Evolutionary conservation across 1,139 yeast species (phyloP), one percentile per base, ranked within the genome.

Genomic region (Pichia sp.): DNA sequence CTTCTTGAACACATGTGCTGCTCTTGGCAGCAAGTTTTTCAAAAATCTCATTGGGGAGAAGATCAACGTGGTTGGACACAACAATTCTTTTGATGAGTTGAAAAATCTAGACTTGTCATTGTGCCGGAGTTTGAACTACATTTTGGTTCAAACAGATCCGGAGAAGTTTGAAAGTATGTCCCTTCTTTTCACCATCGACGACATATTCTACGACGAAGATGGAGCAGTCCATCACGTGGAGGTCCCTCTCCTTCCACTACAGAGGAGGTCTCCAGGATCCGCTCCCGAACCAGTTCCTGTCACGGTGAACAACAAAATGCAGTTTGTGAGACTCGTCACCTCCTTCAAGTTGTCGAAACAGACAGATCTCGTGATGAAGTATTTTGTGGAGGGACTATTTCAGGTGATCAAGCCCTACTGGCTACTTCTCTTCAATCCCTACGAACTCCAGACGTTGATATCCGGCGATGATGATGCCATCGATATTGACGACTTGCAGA

Each of bases 341-440:
- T 82, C 87, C 62, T 90, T 82, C 70, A 87, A 87, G 63, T 72
- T 95, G 54, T 89, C 89, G 68, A 76, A 74, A 39, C 75, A 82
- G 19, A 70, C 87, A 26, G 71, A 74, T 41, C 66, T 76, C 0
- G 96, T 86, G 61, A 76, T 88, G 1, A 72, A 71, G 37, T 75
- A 77, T 48, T 91, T 95, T 64, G 70, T 87, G 39, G 78, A 74
- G 30, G 99, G 99, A 0, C 67, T 93, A 53, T 78, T 77, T 58
- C 78, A 78, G 53, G 73, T 93, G 19, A 81, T 93, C 12, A 76
- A 85, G 6, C 80, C 85, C 1, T 76, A 76, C 46, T 88, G 96
- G 96, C 72, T 93, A 41, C 77, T 79, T 41, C 82, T 93, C 85
- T 93, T 93, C 70, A 89, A 87, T 64, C 83, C 95, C 0, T 72